Conservation (phyloP, 306 rosid species). For the Carpinus fangiana region DNA sequence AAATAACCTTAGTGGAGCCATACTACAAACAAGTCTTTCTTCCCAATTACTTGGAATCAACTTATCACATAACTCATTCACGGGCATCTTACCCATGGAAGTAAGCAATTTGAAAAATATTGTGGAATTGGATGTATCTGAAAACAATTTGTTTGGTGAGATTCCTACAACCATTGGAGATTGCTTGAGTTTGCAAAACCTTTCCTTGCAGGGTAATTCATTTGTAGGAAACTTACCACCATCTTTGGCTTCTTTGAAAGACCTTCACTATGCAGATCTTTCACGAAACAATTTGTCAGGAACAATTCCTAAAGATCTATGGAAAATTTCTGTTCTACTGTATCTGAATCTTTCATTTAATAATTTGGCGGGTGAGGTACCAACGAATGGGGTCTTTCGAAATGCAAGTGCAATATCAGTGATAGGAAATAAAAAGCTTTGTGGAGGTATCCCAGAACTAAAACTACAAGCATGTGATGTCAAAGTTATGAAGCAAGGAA, state of each 20-base stretch:
- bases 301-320: too few relatives aligned
- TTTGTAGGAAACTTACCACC: too few relatives aligned
- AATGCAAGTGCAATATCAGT: constrained; percentile 23
- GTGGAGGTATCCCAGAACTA: constrained; percentile 12
- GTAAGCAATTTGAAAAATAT: constrained; percentile 19
- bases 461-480: constrained; percentile 4
- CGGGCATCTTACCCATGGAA: constrained; percentile 23
- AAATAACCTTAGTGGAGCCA: constrained; percentile 32
- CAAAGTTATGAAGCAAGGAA: constrained; percentile 15
- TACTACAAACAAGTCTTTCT: constrained; percentile 18
- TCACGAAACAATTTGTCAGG: too few relatives aligned
- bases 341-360: too few relatives aligned
- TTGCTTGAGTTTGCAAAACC: constrained; percentile 24
- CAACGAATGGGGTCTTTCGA: too few relatives aligned
- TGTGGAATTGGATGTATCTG: constrained; percentile 23
- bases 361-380: too few relatives aligned
- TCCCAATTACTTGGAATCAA: constrained; percentile 10
- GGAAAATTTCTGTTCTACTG: too few relatives aligned
- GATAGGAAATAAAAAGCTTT: constrained; percentile 20
- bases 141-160: constrained; percentile 25
- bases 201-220: too few relatives aligned
- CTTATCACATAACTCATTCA: constrained; percentile 37
- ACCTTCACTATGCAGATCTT: too few relatives aligned
- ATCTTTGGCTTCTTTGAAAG: too few relatives aligned
- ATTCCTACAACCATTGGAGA: constrained; percentile 37